A percentile compares a stretch with the other conserved stretches of the same genome.
phyloP scores from a whole-genome alignment of 345 rosid species.

The Eutrema yunnanense region DNA sequence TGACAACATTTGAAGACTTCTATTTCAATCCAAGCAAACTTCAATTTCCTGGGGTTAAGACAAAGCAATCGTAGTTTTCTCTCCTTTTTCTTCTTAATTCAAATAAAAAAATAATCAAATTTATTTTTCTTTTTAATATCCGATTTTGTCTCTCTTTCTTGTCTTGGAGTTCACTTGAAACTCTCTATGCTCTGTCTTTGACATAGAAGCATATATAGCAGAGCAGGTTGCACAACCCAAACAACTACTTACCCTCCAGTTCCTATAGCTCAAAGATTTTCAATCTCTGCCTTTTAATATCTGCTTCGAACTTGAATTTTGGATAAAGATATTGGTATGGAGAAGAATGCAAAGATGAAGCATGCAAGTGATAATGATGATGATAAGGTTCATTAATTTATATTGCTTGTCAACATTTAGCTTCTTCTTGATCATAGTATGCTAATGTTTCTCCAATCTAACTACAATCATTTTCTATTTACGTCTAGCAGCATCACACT shows the following conservation, averaged over 20 bases:
- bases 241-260: neutral
- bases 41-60: constrained; percentile 20
- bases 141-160: neutral
- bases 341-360: constrained; percentile 7
- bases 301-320: neutral
- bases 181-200: constrained; percentile 1
- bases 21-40: constrained; percentile 31
- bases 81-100: neutral
- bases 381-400: constrained; percentile 12
- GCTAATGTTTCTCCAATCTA: neutral
- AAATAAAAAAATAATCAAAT: constrained; percentile 3
- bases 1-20: constrained; percentile 21
- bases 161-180: constrained; percentile 18
- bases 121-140: neutral
- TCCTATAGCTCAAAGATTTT: neutral
- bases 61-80: constrained; percentile 19
- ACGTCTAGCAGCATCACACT: constrained; percentile 8
- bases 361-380: neutral
- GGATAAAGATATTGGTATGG: neutral
- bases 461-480: neutral
- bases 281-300: neutral
- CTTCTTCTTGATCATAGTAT: neutral
- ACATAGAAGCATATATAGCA: constrained; percentile 4
- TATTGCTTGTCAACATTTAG: neutral
- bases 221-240: neutral